Evolutionary conservation across 176 grass and related monocot genomes (phyloP), one percentile per base, ranked within the genome.

Genomic region (Aegilops bicornis): DNA sequence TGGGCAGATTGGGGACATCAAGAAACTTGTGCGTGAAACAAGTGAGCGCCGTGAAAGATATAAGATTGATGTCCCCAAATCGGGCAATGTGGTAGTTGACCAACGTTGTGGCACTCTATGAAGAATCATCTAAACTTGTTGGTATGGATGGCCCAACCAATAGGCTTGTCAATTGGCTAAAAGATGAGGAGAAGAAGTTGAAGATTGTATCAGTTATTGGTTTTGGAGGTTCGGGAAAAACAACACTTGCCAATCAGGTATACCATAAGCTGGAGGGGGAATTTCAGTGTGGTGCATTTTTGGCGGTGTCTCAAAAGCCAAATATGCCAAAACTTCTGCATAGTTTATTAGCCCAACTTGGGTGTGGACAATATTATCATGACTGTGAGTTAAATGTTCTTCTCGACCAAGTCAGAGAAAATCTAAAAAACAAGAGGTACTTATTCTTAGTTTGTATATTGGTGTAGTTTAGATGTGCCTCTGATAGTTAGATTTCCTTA

Each of bases 221-320:
- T 42, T 72, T 72, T 1, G 69, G 69, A 72, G 69, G 69, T 72
- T 42, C 15, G 36, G 69, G 69, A n/a, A 72, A 72, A 72, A 72
- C 69, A 72, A 72, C 69, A 72, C 69, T 24, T 72, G 69, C 69
- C 36, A 72, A 72, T 43, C 22, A 42, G 69, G 69, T 72, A 72
- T 72, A 72, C 69, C 69, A 42, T 72, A 72, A 42, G 36, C 36
- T 72, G 36, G 22, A 72, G 22, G 2, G 69, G 4, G 10, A 42
- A 42, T 72, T 72, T 72, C 36, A 72, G 22, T 72, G 69, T 72
- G 36, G 22, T 72, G 69, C 69, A 43, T 72, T 72, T 72, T 20
- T 73, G 39, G 3, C 70, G 1, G 70, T 73, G n/a, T 73, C 70
- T 43, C 70, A 73, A 45, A 73, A 73, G 70, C n/a, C 70, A 73